Evolutionary conservation across 768 basidiomycete species (phyloP), one percentile per base, ranked within the genome.

Genomic region (Lactifluus rugatus): DNA sequence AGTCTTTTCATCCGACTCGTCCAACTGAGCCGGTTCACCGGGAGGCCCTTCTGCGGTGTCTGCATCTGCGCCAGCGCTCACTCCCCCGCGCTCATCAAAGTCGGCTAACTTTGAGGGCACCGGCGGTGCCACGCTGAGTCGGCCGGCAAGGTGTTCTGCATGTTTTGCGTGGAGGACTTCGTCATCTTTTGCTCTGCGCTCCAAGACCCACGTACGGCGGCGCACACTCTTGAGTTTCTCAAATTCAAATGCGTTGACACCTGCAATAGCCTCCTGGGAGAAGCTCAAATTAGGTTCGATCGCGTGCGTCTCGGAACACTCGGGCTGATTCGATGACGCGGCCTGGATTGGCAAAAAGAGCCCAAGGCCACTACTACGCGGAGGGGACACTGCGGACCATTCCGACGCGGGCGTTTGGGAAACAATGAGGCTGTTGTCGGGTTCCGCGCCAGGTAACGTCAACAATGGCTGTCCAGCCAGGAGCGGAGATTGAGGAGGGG

Each of bases 371-470:
- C 54, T 51, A 6, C 54, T 49, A 26, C 59, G 54, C 26, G 51
- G 62, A n/a, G 52, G 58, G 34, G 44, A 47, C 26, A 50, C 32
- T 13, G 45, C 50, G 16, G 62, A 45, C 55, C 47, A 62, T 31
- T 62, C 63, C 14, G 61, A 36, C 9, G 48, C 61, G 10, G 52
- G 34, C 8, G 36, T 11, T 13, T 62, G 61, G 9, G 61, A 37
- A n/a, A 47, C 53, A 44, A 65, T 54, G 39, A 65, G 58, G 31
- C 70, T 67, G 25, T 77, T 70, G 56, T 76, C 76, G 6, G 68
- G 70, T n/a, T 75, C 75, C 23, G 69, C 76, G 5, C 75, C 75
- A 1, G 75, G 76, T 11, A 76, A 70, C 1, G 74, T 73, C 25
- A 75, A 52, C 14, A 76, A 58, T 4, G 63, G 60, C 28, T 28